phyloP scores from a whole-genome alignment of 169 alveolate genomes.

The Cryptosporidium andersoni region DNA sequence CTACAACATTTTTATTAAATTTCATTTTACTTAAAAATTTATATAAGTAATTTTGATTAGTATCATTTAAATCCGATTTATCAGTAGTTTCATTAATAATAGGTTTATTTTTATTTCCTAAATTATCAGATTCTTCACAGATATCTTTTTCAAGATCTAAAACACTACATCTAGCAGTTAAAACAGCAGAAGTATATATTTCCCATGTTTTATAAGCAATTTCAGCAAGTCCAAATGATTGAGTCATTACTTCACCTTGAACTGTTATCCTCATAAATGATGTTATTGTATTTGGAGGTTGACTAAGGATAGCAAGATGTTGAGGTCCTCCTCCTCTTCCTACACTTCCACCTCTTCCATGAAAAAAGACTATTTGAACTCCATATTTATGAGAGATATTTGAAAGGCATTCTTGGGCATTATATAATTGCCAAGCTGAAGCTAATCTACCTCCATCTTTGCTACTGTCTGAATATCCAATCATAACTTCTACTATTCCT shows the following conservation, averaged over 20 bases:
- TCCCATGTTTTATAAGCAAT: slow-evolving; percentile 81
- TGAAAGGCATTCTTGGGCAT: slow-evolving; percentile 78
- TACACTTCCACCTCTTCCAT: slow-evolving; percentile 87
- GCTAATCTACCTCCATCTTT: slow-evolving; percentile 86
- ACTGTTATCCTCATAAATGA: slow-evolving; percentile 83
- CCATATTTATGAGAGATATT: slow-evolving; percentile 78
- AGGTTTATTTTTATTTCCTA: too few species aligned
- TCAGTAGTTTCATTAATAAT: background rate
- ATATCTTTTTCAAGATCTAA: background rate
- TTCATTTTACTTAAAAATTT: background rate
- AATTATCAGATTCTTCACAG: too few species aligned
- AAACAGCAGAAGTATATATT: slow-evolving; percentile 80
- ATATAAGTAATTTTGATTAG: background rate
- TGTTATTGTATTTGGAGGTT: slow-evolving; percentile 82
- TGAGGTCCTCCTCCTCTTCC: slow-evolving; percentile 89
- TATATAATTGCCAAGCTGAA: slow-evolving; percentile 85
- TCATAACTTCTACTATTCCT: slow-evolving; percentile 83
- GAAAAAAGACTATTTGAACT: slow-evolving; percentile 80
- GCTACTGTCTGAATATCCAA: slow-evolving; percentile 87
- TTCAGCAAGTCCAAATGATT: slow-evolving; percentile 77
- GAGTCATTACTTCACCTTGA: slow-evolving; percentile 81
- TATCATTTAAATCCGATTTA: background rate
- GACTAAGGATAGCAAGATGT: slow-evolving; percentile 82
- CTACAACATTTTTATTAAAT: background rate
- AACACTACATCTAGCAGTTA: slow-evolving; percentile 70